A percentile compares a stretch with the other conserved stretches of the same genome.
Evolutionary conservation across 495 filamentous ascomycete genomes (phyloP).

Genomic region (Talaromyces nanjingensis): DNA sequence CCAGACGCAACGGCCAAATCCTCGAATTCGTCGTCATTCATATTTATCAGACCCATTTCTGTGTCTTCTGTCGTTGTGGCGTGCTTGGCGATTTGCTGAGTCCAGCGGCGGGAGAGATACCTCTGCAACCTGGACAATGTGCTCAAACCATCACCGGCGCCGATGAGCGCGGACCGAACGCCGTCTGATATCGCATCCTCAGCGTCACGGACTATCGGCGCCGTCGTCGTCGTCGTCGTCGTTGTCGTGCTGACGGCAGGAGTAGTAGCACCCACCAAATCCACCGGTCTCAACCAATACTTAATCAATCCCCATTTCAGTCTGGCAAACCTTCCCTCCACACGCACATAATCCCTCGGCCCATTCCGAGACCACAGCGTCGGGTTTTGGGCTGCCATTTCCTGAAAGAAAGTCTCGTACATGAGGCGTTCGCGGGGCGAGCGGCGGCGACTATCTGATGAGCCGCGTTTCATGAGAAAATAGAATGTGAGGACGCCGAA

Average conservation of each 20-base stretch:
- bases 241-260: background rate
- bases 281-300: conserved; percentile 33
- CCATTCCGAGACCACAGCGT: conserved; percentile 42
- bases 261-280: background rate
- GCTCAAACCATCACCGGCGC: conserved; percentile 29
- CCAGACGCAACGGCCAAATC: background rate
- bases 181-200: conserved; percentile 5
- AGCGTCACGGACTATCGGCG: conserved; percentile 18
- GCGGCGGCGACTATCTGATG: conserved; percentile 31
- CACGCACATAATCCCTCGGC: conserved; percentile 31
- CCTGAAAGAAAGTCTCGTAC: conserved; percentile 42
- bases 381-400: conserved; percentile 37
- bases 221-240: background rate
- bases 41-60: conserved; percentile 8
- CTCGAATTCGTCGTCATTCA: background rate
- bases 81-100: conserved; percentile 20
- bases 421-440: conserved; percentile 42
- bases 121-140: conserved; percentile 37
- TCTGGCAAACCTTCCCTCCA: conserved; percentile 19
- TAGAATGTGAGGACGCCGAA: conserved; percentile 35
- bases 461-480: conserved; percentile 43
- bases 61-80: conserved; percentile 12
- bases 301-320: conserved; percentile 42
- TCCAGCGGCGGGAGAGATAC: conserved; percentile 35
- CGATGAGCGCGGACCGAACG: conserved; percentile 8